Evolutionary conservation across 192 early-diverging fungal species (phyloP).

Genomic region (Umbelopsis isabellina): DNA sequence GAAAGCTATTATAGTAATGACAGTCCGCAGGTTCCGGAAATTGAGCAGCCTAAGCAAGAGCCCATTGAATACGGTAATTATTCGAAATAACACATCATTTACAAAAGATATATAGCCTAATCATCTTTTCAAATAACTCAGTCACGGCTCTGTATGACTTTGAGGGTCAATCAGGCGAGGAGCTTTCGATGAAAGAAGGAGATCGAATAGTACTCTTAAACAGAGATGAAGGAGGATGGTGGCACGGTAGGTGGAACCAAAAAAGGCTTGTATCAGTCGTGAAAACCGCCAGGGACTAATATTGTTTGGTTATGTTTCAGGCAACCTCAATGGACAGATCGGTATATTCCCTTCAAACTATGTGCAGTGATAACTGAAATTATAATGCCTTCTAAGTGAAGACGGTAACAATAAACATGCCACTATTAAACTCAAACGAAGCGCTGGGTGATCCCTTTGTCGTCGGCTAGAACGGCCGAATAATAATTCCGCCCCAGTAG

Average conservation of each 20-base stretch:
- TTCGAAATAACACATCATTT: neutral
- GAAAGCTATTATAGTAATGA: neutral
- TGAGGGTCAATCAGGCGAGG: constrained; percentile 52
- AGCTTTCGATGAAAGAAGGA: constrained; percentile 50
- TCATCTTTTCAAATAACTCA: neutral
- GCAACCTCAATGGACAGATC: constrained; percentile 42
- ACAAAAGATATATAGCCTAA: neutral
- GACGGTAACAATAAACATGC: too few species aligned
- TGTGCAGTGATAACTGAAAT: constrained; percentile 27
- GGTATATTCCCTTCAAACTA: constrained; percentile 58
- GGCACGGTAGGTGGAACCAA: constrained; percentile 51
- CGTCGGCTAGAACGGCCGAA: neutral
- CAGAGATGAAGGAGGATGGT: constrained; percentile 59
- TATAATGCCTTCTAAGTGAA: too few species aligned
- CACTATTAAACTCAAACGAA: too few species aligned
- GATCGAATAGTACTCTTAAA: constrained; percentile 53
- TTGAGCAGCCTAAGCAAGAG: neutral
- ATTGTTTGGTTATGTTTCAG: constrained; percentile 27
- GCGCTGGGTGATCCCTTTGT: too few species aligned
- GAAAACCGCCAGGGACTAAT: neutral
- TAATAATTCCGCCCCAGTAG: neutral
- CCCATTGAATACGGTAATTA: constrained; percentile 8
- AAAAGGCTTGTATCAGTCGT: neutral
- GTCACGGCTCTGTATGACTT: constrained; percentile 58
- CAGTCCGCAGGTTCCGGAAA: neutral